Evolutionary conservation across 768 basidiomycete species (phyloP).

Genomic region (Collybia nuda): DNA sequence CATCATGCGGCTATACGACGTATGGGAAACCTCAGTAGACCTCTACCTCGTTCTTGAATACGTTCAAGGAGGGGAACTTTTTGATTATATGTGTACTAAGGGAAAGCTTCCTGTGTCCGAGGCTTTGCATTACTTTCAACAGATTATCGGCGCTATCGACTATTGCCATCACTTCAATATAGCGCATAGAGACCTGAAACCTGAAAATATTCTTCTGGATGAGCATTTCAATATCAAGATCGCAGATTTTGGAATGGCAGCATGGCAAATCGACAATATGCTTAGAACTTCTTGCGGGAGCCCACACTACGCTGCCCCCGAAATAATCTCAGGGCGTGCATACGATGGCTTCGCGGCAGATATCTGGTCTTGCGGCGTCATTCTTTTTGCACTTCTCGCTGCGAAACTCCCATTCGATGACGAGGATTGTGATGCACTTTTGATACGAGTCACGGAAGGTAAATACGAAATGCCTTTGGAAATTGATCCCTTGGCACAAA

Average conservation of each 20-base stretch:
- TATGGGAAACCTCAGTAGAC: constrained; percentile 91
- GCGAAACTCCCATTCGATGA: constrained; percentile 93
- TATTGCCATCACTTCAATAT: constrained; percentile 96
- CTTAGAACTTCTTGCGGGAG: constrained; percentile 89
- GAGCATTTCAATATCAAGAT: constrained; percentile 86
- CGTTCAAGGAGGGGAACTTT: constrained; percentile 91
- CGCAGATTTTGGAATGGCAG: constrained; percentile 97
- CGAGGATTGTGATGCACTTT: constrained; percentile 73
- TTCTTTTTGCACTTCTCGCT: constrained; percentile 84
- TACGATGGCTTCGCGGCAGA: constrained; percentile 90
- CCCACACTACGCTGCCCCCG: constrained; percentile 94
- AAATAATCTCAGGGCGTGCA: constrained; percentile 78
- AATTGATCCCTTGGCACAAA: constrained; percentile 68
- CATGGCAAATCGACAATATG: constrained; percentile 66
- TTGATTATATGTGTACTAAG: constrained; percentile 84
- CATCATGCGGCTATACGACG: constrained; percentile 91
- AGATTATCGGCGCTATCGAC: constrained; percentile 88
- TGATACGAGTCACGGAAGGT: constrained; percentile 78
- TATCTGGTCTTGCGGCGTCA: constrained; percentile 97
- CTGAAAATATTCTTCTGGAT: constrained; percentile 90
- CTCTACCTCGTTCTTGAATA: constrained; percentile 94
- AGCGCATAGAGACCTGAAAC: constrained; percentile 92
- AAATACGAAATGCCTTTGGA: constrained; percentile 71
- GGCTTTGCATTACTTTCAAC: constrained; percentile 86
- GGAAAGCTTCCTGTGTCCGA: constrained; percentile 71